These are phyloP conservation scores for Dipteronia dyeriana DNA, from an alignment of 345 rosid genomes.

Conservation along the genomic window DNA sequence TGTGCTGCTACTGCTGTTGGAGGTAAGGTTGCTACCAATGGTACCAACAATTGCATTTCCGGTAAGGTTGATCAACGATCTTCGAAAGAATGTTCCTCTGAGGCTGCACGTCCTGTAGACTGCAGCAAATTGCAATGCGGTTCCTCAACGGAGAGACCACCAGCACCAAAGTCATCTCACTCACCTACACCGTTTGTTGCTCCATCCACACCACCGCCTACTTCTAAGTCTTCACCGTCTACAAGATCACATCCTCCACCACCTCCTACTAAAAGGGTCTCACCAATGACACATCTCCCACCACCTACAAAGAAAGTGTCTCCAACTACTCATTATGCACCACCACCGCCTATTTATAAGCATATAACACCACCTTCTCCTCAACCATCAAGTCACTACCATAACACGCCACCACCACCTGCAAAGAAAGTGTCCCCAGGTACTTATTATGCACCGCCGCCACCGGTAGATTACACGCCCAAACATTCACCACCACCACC, in stretches of 20 bases:
- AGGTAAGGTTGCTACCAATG: constrained; percentile 26
- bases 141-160: constrained; percentile 33
- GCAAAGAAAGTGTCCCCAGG: constrained; percentile 40
- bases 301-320: constrained; percentile 15
- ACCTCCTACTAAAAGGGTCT: constrained; percentile 24
- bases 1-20: constrained; percentile 44
- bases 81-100: constrained; percentile 50
- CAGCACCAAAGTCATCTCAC: constrained; percentile 31
- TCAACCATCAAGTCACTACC: constrained; percentile 24
- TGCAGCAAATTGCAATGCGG: constrained; percentile 58
- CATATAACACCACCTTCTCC: constrained; percentile 20
- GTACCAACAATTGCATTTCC: constrained; percentile 51
- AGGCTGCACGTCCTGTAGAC: constrained; percentile 54
- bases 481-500: constrained; percentile 41
- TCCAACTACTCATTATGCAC: too few relatives aligned
- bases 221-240: constrained; percentile 48
- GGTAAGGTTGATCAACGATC: constrained; percentile 55
- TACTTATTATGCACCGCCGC: constrained; percentile 30
- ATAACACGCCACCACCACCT: constrained; percentile 45
- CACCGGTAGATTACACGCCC: neutral
- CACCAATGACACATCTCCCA: constrained; percentile 38
- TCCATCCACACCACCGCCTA: constrained; percentile 50
- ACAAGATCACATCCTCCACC: constrained; percentile 44
- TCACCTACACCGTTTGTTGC: constrained; percentile 10
- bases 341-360: constrained; percentile 12